Conservation (phyloP, 306 rosid species). For the Inga laurina region DNA sequence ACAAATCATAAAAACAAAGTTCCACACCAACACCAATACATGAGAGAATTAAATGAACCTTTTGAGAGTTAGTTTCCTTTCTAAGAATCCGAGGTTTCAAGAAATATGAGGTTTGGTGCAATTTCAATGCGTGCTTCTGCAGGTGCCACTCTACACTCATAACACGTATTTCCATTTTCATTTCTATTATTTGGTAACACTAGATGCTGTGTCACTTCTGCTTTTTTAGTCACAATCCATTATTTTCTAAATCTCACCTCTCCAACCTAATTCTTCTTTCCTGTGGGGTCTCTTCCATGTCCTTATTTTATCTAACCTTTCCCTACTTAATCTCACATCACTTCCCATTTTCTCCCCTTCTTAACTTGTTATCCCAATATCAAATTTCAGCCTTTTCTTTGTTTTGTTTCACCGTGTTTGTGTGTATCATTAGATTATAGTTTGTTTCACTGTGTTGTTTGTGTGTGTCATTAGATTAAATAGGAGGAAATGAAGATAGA, state of each 20-base stretch:
- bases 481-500: too few species aligned
- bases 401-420: background rate
- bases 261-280: conserved; percentile 38
- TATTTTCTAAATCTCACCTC: conserved; percentile 32
- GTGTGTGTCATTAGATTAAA: too few species aligned
- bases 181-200: background rate
- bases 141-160: conserved; percentile 4
- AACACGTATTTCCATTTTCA: conserved; percentile 15
- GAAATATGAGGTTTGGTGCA: conserved; percentile 7
- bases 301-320: background rate
- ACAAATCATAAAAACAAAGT: background rate
- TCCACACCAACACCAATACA: too few species aligned
- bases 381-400: background rate
- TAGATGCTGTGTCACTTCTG: background rate
- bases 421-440: too few species aligned
- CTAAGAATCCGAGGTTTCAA: background rate
- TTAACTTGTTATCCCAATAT: background rate
- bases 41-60: background rate
- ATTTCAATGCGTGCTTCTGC: conserved; percentile 36
- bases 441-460: too few species aligned
- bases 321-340: background rate
- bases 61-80: background rate
- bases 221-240: conserved; percentile 21
- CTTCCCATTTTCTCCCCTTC: background rate
- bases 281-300: background rate